Base-by-base conservation (phyloP, 1,284 basidiomycete genomes). In the Trichosporon faecale region DNA sequence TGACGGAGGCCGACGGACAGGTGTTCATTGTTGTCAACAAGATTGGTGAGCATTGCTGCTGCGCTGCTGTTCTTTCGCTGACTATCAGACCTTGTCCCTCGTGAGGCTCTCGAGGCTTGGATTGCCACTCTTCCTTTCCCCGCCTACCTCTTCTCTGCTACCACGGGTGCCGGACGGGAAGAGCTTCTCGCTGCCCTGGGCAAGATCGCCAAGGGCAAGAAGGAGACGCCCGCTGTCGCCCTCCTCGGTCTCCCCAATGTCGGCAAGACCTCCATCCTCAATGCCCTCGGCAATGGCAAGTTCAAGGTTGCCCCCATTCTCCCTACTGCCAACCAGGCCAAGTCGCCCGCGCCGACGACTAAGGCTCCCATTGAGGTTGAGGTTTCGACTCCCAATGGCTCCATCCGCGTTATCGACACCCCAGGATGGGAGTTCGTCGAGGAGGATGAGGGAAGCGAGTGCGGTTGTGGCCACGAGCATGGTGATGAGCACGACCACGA, bases 1-100 rank as follows among this genome's bases (percentile, higher is more conserved):
- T 87, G 27, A 76, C 75, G 64, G 79, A 81, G 49, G 75, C 78
- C 16, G 78, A 75, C 8, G 80, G 81, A 21, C 76, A 76, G 66
- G 76, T 91, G n/a, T 79, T 91, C 23, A 83, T 94, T 16, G 86
- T 96, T 12, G 80, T 97, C 66, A 96, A 92, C 84, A 97, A 97
- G 86, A 91, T 91, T 74, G 57, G 57, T 61, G 12, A 1, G 57
- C n/a, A 8, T 18, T 2, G 11, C 93, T 93, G 92, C 77, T 70
- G 89, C 85, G 27, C 21, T 21, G 16, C 7, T 2, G 4, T 68
- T 94, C n/a, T 9, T 2, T 2, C 33, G 57, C 57, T 61, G 11
- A 61, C 57, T 3, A 2, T 16, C 57, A 61, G 94, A 97, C 81
- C 86, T 90, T 16, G 92, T 93, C 65, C 94, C 96, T 18, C 88